phyloP scores from a whole-genome alignment of 2,329 filamentous ascomycete genomes.

The Capronia epimyces region DNA sequence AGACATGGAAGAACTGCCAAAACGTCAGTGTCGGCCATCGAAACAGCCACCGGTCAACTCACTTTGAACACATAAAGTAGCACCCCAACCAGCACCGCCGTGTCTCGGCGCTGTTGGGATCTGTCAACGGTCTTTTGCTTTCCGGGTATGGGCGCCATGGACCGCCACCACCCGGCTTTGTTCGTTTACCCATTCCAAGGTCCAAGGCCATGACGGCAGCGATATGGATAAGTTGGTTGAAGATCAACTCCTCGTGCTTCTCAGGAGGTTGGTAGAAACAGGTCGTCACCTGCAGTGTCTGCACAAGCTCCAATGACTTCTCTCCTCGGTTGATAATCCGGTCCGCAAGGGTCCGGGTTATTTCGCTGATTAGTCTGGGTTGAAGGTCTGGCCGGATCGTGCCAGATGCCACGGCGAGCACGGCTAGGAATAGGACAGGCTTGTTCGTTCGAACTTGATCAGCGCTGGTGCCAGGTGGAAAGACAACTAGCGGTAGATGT shows the following conservation, averaged over 20 bases:
- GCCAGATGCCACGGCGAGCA: slow-evolving; percentile 52
- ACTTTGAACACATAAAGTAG: slow-evolving; percentile 57
- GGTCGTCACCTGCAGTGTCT: slow-evolving; percentile 68
- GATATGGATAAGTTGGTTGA: slow-evolving; percentile 80
- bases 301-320: slow-evolving; percentile 77
- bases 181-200: slow-evolving; percentile 64
- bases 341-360: slow-evolving; percentile 69
- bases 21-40: slow-evolving; percentile 2
- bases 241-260: slow-evolving; percentile 78
- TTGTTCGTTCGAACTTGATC: slow-evolving; percentile 52
- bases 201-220: slow-evolving; percentile 78
- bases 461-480: slow-evolving; percentile 51
- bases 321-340: slow-evolving; percentile 68
- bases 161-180: slow-evolving; percentile 36
- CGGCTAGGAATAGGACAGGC: slow-evolving; percentile 55
- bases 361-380: slow-evolving; percentile 58
- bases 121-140: slow-evolving; percentile 35
- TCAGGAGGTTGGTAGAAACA: slow-evolving; percentile 83
- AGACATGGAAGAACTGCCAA: slow-evolving; percentile 51
- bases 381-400: slow-evolving; percentile 53
- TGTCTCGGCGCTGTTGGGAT: slow-evolving; percentile 53
- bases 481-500: slow-evolving; percentile 55
- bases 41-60: slow-evolving; percentile 26
- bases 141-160: slow-evolving; percentile 38
- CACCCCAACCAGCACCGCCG: slow-evolving; percentile 56